Evolutionary conservation across 495 filamentous ascomycete genomes (phyloP), one percentile per base, ranked within the genome.

Genomic region (Penicillium nucicola): DNA sequence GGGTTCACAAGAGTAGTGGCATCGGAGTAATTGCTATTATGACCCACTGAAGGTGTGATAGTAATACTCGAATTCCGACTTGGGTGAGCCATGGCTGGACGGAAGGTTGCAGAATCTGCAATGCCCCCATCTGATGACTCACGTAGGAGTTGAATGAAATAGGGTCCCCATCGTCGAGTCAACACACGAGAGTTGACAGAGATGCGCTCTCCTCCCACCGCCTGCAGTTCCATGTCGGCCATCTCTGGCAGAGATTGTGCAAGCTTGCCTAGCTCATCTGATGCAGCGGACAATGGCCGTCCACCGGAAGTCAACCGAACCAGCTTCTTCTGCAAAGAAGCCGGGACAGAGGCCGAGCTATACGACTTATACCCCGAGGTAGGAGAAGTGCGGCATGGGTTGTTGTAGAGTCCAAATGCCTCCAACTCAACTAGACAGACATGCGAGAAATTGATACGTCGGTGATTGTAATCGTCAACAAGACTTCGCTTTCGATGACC

Each of bases 391-490:
- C 82, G 83, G 44, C 89, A 80, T 14, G 93, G 89, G 61, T 97
- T 97, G 65, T 97, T 92, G 64, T 95, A 97, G 4, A 98, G 83
- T 1, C 93, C 93, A 72, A 96, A 98, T 0, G 93, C 91, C 66
- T 98, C 93, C 14, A 98, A 73, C 68, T 97, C 93, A 14, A 98
- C 92, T 80, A 96, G 83, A 64, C 92, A 97, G 3, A 97, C 79
- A 63, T 98, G 90, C 9, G 88, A 88, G 67, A 98, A 98, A 64
- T 98, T 98, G 70, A 97, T 95, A 12, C 95, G 84, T 10, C 93
- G 88, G 57, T 98, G 92, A 52, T 97, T 97, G 59, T 98, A 98
- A 61, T 98, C 93, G 51, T 98, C 95, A 0, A 97, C 92, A n/a
- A 97, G 75, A 50, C 87, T 95, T 39, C 93, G 77, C 66, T 90